phyloP scores from a whole-genome alignment of 2,329 filamentous ascomycete species.

The Colletotrichum spinosum region DNA sequence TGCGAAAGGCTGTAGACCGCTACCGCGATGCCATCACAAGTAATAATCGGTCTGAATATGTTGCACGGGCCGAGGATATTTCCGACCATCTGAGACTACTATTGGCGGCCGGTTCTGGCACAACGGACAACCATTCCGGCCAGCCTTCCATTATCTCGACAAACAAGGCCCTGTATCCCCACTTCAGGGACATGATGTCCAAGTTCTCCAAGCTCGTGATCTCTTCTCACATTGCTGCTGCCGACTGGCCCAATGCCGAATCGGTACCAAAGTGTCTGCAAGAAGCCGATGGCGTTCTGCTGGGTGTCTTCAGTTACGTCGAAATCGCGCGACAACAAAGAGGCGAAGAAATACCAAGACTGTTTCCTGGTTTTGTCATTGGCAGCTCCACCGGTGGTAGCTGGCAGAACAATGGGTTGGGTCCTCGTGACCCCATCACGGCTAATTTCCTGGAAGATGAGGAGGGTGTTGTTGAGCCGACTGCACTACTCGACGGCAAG shows the following conservation, averaged over 20 bases:
- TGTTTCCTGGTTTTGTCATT: conserved; percentile 92
- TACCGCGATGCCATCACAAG: conserved; percentile 92
- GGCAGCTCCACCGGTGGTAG: conserved; percentile 86
- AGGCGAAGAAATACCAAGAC: conserved; percentile 91
- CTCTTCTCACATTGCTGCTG: conserved; percentile 96
- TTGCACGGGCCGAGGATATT: conserved; percentile 95
- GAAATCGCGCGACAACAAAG: conserved; percentile 94
- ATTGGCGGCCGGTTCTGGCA: conserved; percentile 94
- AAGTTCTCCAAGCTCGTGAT: conserved; percentile 99
- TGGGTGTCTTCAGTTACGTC: conserved; percentile 95
- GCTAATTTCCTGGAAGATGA: conserved; percentile 90
- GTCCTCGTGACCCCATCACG: conserved; percentile 76
- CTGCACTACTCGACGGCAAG: conserved; percentile 77
- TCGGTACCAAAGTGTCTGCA: conserved; percentile 95
- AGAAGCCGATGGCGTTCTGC: conserved; percentile 95
- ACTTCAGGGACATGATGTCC: conserved; percentile 99
- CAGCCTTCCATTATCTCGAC: conserved; percentile 99
- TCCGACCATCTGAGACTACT: conserved; percentile 94
- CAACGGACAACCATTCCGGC: conserved; percentile 97
- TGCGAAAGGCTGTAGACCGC: conserved; percentile 88
- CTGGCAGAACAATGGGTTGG: conserved; percentile 82
- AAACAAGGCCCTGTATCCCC: conserved; percentile 96
- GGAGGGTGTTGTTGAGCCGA: conserved; percentile 78
- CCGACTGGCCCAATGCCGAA: conserved; percentile 94
- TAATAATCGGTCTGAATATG: conserved; percentile 88